Percentiles rank a stretch among this genome's conserved stretches.
Evolutionary conservation across 345 rosid species (phyloP).

Genomic region (Euphorbia peplus): DNA sequence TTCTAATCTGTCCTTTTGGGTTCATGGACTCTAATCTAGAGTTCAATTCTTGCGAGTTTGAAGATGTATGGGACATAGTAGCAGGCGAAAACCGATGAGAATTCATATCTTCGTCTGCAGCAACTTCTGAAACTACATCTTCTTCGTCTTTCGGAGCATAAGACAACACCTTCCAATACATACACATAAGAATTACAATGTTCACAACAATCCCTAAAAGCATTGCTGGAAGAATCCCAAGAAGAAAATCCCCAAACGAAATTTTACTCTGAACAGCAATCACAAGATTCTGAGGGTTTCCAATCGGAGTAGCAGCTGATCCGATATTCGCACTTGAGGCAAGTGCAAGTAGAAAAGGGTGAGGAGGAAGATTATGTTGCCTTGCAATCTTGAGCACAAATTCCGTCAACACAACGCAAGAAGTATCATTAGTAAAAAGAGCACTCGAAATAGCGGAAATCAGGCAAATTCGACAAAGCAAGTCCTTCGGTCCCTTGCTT

Average conservation of each 20-base stretch:
- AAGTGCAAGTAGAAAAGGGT: constrained; percentile 70
- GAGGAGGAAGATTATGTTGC: constrained; percentile 77
- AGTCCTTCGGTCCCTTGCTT: constrained; percentile 70
- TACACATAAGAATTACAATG: constrained; percentile 46
- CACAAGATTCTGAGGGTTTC: constrained; percentile 85
- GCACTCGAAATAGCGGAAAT: constrained; percentile 78
- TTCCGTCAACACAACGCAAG: constrained; percentile 77
- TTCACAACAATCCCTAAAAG: constrained; percentile 56
- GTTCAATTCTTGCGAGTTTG: constrained; percentile 43
- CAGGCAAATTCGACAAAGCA: constrained; percentile 62
- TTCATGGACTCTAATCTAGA: constrained; percentile 33
- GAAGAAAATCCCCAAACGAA: constrained; percentile 54
- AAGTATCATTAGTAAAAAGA: constrained; percentile 79
- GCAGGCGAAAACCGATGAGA: constrained; percentile 75
- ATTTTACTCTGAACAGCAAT: constrained; percentile 69
- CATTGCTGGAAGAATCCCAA: constrained; percentile 69
- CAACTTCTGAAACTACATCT: constrained; percentile 35
- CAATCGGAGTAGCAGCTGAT: constrained; percentile 81
- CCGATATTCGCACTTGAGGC: constrained; percentile 90
- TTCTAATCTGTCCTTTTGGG: constrained; percentile 30
- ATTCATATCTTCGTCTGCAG: constrained; percentile 47
- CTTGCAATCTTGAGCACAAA: constrained; percentile 76
- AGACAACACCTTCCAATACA: constrained; percentile 69
- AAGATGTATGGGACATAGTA: constrained; percentile 55
- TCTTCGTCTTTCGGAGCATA: constrained; percentile 52